Evolutionary conservation across 2,329 filamentous ascomycete genomes (phyloP), one percentile per base, ranked within the genome.

Genomic region (Trichophyton benhamiae): DNA sequence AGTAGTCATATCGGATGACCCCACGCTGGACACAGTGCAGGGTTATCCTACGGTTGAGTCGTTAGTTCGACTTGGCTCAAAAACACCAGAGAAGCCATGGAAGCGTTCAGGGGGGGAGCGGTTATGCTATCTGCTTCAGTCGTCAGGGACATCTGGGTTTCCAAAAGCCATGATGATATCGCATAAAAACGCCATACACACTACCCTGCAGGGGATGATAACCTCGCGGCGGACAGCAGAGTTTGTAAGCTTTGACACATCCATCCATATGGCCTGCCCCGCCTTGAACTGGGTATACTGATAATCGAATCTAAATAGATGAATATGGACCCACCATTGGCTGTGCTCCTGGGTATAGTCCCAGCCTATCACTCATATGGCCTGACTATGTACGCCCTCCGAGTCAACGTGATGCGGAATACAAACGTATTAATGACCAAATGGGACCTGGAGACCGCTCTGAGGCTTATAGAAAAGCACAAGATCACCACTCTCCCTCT

Each of bases 91-190:
- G 17, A 58, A 41, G 17, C 46, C 38, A 17, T 52, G 30, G 38
- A 63, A 44, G 17, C 60, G 60, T 3, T 42, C 27, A 33, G 60
- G 62, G 33, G 62, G 57, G 9, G 41, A 63, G 11, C 58, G 57
- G 11, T 25, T 63, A 36, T 63, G 62, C 22, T 63, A 63, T 20
- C 58, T 63, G 1, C 59, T 63, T 41, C 62, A 63, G 53, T 62
- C 62, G 8, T 63, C 62, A 57, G 62, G 60, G 9, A 63, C 60
- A 8, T 63, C 62, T 4, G 60, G 60, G 13, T 60, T 63, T 17
- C 62, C 62, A 27, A 63, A 63, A 22, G 62, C 62, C 15, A 63
- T 63, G 62, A 63, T 63, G 62, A 63, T 63, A 41, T 57, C 62
- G 15, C 62, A 63, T n/a, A 63, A 58, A n/a, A 63, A 63, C 52